Evolutionary conservation across 129 eudicot genomes (phyloP).

Genomic region (sunflower (Helianthus annuus)): HanXRQr2.0-SUNRISE NC_035441.2:186379567-186380066

Average conservation of each 20-base stretch:
- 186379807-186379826: neutral
- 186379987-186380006: slow-evolving; percentile 57
- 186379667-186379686: slow-evolving; percentile 75
- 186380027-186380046: slow-evolving; percentile 59
- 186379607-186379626: slow-evolving; percentile 62
- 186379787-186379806: neutral
- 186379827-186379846: slow-evolving; percentile 64
- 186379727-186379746: slow-evolving; percentile 77
- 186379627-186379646: slow-evolving; percentile 81
- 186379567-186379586: slow-evolving; percentile 70
- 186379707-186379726: slow-evolving; percentile 67
- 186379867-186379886: slow-evolving; percentile 88
- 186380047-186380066: slow-evolving; percentile 61
- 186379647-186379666: slow-evolving; percentile 85
- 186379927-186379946: slow-evolving; percentile 36
- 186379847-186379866: slow-evolving; percentile 89
- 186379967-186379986: slow-evolving; percentile 40
- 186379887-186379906: slow-evolving; percentile 69
- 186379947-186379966: slow-evolving; percentile 39
- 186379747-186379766: slow-evolving; percentile 53
- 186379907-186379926: slow-evolving; percentile 63
- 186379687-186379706: slow-evolving; percentile 75
- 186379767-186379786: neutral
- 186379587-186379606: slow-evolving; percentile 75
- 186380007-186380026: slow-evolving; percentile 80